Evolutionary conservation across 2,329 filamentous ascomycete genomes (phyloP), one percentile per base, ranked within the genome.

Genomic region (Chrysoporthe cubensis): DNA sequence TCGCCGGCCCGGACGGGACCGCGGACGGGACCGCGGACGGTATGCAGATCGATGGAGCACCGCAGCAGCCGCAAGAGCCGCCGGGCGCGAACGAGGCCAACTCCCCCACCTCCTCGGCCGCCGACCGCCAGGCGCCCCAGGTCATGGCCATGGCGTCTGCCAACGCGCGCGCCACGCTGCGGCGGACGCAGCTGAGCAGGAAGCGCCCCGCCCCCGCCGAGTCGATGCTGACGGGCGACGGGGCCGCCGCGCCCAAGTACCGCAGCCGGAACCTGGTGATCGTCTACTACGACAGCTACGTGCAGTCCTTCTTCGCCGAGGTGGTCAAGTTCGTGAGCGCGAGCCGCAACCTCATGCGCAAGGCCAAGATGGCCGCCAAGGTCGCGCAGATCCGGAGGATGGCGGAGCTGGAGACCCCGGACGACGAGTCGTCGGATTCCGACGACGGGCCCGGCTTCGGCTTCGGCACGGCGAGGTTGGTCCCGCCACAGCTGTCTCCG

Each of bases 221-320:
- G 34, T 88, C 86, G 0, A 79, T 87, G 72, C 72, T 83, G 62
- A 87, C 85, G 54, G 81, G 78, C 46, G 84, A 86, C 46, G 78
- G 78, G 14, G 76, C 79, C 2, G 76, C 82, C 0, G 78, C 82
- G 13, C 62, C 59, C 62, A 87, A 88, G 70, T 91, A 91, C 76
- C 88, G 91, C 65, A 89, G 88, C 3, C 87, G 91, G 71, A 90
- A 85, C 67, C 91, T 93, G 84, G 90, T 95, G 59, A 90, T 96
- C 52, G 91, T 97, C n/a, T 94, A 93, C 78, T 97, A 97, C 76
- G 94, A 97, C 76, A 92, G 91, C 72, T 90, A 93, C 70, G 90
- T 96, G 3, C 94, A 97, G 76, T 88, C 88, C 62, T 88, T 90
- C 50, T 93, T 97, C 71, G 94, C 97, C 73, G 85, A 90, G 66